A percentile compares a stretch with the other conserved stretches of the same genome.
phyloP scores from a whole-genome alignment of 768 basidiomycete genomes.

The Phlebiopsis flavidoalba region DNA sequence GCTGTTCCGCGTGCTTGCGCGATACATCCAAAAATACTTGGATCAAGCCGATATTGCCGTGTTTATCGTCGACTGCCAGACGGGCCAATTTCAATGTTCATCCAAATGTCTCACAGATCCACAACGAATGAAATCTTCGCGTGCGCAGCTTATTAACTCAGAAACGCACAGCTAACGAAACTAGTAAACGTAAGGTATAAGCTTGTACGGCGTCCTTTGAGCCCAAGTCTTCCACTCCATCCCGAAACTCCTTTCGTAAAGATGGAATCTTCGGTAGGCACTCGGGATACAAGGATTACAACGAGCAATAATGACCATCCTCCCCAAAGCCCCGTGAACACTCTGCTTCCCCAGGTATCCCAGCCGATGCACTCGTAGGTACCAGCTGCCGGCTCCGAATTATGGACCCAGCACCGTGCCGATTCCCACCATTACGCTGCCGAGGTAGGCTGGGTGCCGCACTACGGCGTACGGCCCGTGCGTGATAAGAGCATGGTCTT shows the following conservation, averaged over 20 bases:
- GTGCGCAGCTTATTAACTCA: too few species aligned
- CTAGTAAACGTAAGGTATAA: neutral
- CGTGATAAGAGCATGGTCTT: constrained; percentile 23
- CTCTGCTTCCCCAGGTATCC: neutral
- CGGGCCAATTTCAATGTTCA: too few species aligned
- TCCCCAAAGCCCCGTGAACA: neutral
- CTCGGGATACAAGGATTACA: neutral
- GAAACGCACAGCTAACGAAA: neutral
- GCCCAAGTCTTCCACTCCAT: constrained; percentile 1
- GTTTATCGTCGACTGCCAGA: too few species aligned
- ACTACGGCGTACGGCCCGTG: constrained; percentile 25
- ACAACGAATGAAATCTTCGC: too few species aligned
- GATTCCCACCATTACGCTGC: neutral
- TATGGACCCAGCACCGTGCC: neutral
- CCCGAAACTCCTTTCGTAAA: neutral
- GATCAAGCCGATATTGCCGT: too few species aligned
- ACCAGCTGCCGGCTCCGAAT: neutral
- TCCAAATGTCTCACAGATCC: too few species aligned
- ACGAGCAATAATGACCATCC: neutral
- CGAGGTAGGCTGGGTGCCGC: constrained; percentile 24
- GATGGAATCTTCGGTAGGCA: neutral
- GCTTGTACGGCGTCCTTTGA: constrained; percentile 1
- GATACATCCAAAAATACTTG: too few species aligned
- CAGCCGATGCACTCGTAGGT: neutral
- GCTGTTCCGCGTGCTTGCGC: too few species aligned